Evolutionary conservation across 805 yeast genomes (phyloP), one percentile per base, ranked within the genome.

Genomic region (Brettanomyces bruxellensis): DNA sequence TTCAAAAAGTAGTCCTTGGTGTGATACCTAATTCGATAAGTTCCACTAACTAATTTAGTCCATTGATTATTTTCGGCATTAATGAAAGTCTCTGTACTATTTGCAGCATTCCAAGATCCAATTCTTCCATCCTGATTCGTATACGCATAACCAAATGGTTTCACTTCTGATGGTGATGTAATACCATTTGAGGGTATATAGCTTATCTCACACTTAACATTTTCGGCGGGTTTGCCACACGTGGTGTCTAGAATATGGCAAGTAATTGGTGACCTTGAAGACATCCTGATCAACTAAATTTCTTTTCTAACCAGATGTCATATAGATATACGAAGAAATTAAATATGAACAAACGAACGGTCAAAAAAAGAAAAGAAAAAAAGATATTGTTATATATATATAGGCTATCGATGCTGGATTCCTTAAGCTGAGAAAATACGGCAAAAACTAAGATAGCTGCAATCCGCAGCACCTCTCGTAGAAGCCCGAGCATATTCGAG

Each of bases 211-310:
- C 93, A 86, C 3, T 71, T 66, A n/a, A 90, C 90, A n/a, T 71
- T 73, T 0, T 66, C 60, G 1, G 96, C 96, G 1, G 98, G 98
- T 49, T 70, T 73, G 1, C 98, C 98, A 6, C 71, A 65, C 8
- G 85, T 81, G 5, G 96, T 89, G 58, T 90, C 96, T 23, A 90
- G 70, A 8, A 90, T 77, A 62, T 90, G 98, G 67, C 97, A 90
- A 3, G 96, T 89, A 37, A 89, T 77, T 40, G 91, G 91, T 4
- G 67, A 59, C 14, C 51, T 54, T 7, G 64, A 18, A 18, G 18
- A 44, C 34, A 28, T 25, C 11, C 5, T 24, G 8, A 62, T 52
- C 63, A 62, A 25, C 8, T 13, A 25, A 28, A 28, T 7, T 28
- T 28, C 32, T 9, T 7, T 7, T 7, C 7, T 6, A 6, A 28